Evolutionary conservation across 108 stramenopile species (phyloP).

Genomic region (Conticribra guillardii): DNA sequence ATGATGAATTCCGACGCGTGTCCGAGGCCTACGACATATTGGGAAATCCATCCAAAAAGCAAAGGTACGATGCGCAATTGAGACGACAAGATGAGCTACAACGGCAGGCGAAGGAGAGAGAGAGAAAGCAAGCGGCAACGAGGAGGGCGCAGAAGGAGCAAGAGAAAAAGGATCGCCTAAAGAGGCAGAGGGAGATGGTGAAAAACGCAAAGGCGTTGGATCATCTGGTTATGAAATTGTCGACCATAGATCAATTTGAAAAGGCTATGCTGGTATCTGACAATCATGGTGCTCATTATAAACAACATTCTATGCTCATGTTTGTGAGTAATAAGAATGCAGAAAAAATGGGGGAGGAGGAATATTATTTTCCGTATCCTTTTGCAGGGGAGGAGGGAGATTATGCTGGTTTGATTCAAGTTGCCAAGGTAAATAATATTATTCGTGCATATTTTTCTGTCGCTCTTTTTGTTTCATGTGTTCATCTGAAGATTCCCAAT

Average conservation of each 20-base stretch:
- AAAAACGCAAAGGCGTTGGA: background rate
- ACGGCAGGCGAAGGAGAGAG: slow-evolving; percentile 1
- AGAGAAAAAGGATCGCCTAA: slow-evolving; percentile 6
- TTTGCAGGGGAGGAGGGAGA: slow-evolving; percentile 14
- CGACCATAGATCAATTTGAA: slow-evolving; percentile 6
- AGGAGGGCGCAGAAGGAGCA: slow-evolving; percentile 1
- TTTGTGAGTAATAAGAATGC: slow-evolving; percentile 30
- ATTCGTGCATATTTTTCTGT: background rate
- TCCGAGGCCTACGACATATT: slow-evolving; percentile 27
- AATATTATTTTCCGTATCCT: slow-evolving; percentile 30
- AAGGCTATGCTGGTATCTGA: slow-evolving; percentile 12
- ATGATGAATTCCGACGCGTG: slow-evolving; percentile 23
- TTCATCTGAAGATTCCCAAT: background rate
- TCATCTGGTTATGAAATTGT: slow-evolving; percentile 3
- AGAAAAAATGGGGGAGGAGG: slow-evolving; percentile 26
- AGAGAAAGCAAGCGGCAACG: background rate
- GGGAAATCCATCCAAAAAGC: slow-evolving; percentile 12
- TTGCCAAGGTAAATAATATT: slow-evolving; percentile 21
- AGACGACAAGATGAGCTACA: slow-evolving; percentile 1
- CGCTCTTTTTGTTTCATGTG: background rate
- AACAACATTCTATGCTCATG: slow-evolving; percentile 22
- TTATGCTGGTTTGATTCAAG: slow-evolving; percentile 3
- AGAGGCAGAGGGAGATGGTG: slow-evolving; percentile 8
- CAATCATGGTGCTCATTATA: background rate
- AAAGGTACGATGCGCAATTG: slow-evolving; percentile 4